Conservation (phyloP, 768 basidiomycete species). For the Floccularia luteovirens region DNA sequence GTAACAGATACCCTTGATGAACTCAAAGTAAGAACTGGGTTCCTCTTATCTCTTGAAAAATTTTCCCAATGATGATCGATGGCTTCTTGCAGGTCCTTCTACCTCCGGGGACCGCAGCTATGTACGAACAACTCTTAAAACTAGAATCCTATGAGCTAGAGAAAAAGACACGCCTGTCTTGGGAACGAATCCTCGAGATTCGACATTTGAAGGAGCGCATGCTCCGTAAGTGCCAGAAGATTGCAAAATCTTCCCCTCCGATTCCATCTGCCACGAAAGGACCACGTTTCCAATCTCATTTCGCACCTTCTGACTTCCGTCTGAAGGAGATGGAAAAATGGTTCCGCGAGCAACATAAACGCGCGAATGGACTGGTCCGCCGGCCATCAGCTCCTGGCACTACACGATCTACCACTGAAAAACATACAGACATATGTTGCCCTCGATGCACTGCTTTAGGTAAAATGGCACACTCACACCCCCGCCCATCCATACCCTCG, state of each 20-base stretch:
- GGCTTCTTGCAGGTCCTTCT: constrained; percentile 48
- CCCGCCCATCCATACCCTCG: constrained; percentile 5
- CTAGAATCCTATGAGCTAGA: constrained; percentile 54
- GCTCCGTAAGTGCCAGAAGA: constrained; percentile 70
- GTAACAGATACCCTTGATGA: constrained; percentile 73
- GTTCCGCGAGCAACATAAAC: constrained; percentile 51
- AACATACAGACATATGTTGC: constrained; percentile 14
- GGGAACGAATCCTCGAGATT: constrained; percentile 67
- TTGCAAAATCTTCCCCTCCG: constrained; percentile 35
- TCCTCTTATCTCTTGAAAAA: too few relatives aligned
- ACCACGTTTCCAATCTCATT: constrained; percentile 53
- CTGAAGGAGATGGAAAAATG: constrained; percentile 77
- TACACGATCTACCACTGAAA: constrained; percentile 5
- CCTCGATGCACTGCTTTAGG: constrained; percentile 15
- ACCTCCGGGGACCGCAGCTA: constrained; percentile 55
- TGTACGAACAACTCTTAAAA: constrained; percentile 61
- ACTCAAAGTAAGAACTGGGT: constrained; percentile 61
- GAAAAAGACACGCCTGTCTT: constrained; percentile 47
- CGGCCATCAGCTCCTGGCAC: constrained; percentile 4
- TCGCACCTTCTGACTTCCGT: constrained; percentile 66
- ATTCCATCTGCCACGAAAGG: constrained; percentile 27
- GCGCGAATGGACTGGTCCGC: constrained; percentile 19
- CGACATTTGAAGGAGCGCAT: constrained; percentile 77
- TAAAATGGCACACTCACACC: constrained; percentile 8
- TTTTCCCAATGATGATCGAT: constrained; percentile 3